phyloP scores from a whole-genome alignment of 805 yeast genomes.

The Vanderwaltozyma polyspora region DNA sequence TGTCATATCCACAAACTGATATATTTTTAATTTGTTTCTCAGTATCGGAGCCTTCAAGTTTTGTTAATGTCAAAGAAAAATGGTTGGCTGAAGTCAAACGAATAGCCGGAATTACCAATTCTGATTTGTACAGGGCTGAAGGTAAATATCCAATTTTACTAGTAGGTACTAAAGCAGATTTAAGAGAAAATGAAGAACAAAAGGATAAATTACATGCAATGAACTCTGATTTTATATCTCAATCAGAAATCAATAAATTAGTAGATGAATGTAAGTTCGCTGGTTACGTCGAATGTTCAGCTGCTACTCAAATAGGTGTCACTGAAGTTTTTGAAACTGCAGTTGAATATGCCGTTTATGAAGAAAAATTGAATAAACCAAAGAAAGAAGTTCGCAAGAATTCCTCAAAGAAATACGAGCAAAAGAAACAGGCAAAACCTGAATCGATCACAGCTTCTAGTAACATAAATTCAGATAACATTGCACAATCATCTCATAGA shows the following conservation, averaged over 20 bases:
- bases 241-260: conserved; percentile 50
- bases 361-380: conserved; percentile 30
- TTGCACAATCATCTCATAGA: not conserved
- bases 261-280: conserved; percentile 66
- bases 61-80: conserved; percentile 67
- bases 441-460: no score
- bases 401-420: no score
- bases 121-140: conserved; percentile 9
- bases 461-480: no score
- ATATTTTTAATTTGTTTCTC: conserved; percentile 81
- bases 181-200: conserved; percentile 73
- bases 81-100: conserved; percentile 83
- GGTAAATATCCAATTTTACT: conserved; percentile 41
- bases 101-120: conserved; percentile 53
- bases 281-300: conserved; percentile 78
- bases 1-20: conserved; percentile 87
- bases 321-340: conserved; percentile 78
- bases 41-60: conserved; percentile 68
- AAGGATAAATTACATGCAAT: conserved; percentile 40
- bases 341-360: conserved; percentile 42
- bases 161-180: conserved; percentile 82
- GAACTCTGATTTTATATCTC: conserved; percentile 49
- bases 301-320: conserved; percentile 79
- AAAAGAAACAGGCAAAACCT: not conserved
- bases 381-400: conserved; percentile 14